Evolutionary conservation across 768 basidiomycete species (phyloP).

Genomic region (Tricholoma furcatifolium): DNA sequence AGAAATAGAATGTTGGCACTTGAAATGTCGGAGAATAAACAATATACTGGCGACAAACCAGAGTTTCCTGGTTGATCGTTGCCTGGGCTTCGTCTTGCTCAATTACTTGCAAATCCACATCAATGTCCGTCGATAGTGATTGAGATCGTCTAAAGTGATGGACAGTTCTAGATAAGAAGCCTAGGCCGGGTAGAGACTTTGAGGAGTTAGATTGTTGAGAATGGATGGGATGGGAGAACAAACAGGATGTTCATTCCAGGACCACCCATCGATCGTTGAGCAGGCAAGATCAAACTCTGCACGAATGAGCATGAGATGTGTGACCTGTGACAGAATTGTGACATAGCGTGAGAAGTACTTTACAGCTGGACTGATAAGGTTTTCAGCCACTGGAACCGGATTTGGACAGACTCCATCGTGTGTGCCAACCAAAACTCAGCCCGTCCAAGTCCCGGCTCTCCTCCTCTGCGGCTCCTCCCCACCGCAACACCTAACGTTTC

Average conservation of each 20-base stretch:
- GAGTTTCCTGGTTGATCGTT: conserved; percentile 22
- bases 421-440: conserved; percentile 40
- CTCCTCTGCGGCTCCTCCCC: conserved; percentile 37
- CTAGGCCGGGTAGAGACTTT: conserved; percentile 37
- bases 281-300: conserved; percentile 59
- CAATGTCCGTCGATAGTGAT: conserved; percentile 11
- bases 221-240: conserved; percentile 23
- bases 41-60: conserved; percentile 63
- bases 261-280: conserved; percentile 51
- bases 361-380: conserved; percentile 56
- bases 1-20: conserved; percentile 85
- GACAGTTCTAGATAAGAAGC: conserved; percentile 45
- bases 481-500: conserved; percentile 38
- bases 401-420: conserved; percentile 27
- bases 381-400: conserved; percentile 51
- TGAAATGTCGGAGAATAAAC: conserved; percentile 78
- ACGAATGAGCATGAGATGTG: conserved; percentile 52
- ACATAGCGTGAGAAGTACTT: conserved; percentile 44
- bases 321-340: conserved; percentile 26
- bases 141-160: conserved; percentile 20
- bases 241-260: conserved; percentile 61
- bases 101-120: conserved; percentile 19
- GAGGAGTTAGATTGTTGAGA: conserved; percentile 2
- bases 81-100: conserved; percentile 41
- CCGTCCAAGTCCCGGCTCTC: conserved; percentile 47